phyloP scores from a whole-genome alignment of 2,329 filamentous ascomycete species.

The Sporothrix humicola region DNA sequence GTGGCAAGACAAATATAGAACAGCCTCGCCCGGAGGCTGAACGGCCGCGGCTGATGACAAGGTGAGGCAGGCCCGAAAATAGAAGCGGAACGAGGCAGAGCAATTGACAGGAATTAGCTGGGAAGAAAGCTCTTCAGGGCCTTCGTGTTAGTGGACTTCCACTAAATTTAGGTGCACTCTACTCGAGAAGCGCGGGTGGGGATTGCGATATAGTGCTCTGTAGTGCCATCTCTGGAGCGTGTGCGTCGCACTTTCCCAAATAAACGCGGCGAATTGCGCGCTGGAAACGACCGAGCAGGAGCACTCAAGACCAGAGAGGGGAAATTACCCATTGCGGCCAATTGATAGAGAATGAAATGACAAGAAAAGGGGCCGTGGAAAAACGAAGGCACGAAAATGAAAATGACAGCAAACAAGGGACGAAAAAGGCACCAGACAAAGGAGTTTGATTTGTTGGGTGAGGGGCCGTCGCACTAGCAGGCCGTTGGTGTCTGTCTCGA shows the following conservation, averaged over 20 bases:
- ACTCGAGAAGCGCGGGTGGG: neutral
- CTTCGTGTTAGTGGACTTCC: slow-evolving; percentile 26
- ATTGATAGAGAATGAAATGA: slow-evolving; percentile 19
- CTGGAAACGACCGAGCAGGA: neutral
- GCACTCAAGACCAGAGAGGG: neutral
- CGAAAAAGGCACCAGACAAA: slow-evolving; percentile 21
- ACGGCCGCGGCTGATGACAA: slow-evolving; percentile 3
- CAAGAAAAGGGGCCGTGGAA: slow-evolving; percentile 6
- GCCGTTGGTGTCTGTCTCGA: slow-evolving; percentile 29
- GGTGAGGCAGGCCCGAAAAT: slow-evolving; percentile 20
- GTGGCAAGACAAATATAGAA: slow-evolving; percentile 27
- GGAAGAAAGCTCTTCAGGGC: neutral
- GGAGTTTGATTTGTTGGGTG: slow-evolving; percentile 29
- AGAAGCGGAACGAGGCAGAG: slow-evolving; percentile 27
- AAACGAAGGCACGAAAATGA: slow-evolving; percentile 10
- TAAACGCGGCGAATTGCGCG: neutral
- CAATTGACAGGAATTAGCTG: slow-evolving; percentile 1
- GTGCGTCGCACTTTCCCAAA: neutral
- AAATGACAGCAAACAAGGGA: neutral
- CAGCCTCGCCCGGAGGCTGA: slow-evolving; percentile 25
- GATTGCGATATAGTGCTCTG: slow-evolving; percentile 26
- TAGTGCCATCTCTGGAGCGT: neutral
- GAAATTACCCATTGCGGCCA: neutral
- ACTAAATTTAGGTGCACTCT: slow-evolving; percentile 15
- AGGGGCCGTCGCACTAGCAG: slow-evolving; percentile 31